phyloP scores from a whole-genome alignment of 257 asterid genomes.

The Penstemon newberryi region DNA sequence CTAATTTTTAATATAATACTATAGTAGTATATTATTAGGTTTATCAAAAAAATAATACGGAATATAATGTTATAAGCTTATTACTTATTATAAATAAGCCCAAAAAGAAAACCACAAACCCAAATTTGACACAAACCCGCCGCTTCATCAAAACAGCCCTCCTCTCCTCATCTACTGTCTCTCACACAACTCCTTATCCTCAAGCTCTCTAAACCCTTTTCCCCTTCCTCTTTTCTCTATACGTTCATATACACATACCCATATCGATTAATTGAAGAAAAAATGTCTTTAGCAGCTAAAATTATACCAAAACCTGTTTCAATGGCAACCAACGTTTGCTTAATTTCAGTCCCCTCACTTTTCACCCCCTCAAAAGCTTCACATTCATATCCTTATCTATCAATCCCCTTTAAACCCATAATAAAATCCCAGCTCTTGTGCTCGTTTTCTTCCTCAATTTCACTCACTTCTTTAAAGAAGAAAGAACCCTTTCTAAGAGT shows the following conservation, averaged over 20 bases:
- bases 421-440: constrained; percentile 40
- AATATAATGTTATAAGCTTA: no score
- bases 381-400: constrained; percentile 27
- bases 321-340: constrained; percentile 56
- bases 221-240: background rate
- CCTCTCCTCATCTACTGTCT: no score
- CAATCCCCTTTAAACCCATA: constrained; percentile 46
- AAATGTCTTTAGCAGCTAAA: constrained; percentile 52
- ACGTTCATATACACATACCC: background rate
- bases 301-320: constrained; percentile 45
- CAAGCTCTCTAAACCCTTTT: constrained; percentile 7
- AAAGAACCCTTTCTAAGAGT: constrained; percentile 42
- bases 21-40: no score
- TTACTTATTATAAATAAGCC: no score
- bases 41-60: no score
- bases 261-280: background rate
- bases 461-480: constrained; percentile 36
- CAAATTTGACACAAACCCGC: no score
- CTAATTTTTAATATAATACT: no score
- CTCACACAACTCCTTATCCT: constrained; percentile 14
- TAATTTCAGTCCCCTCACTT: constrained; percentile 51
- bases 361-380: constrained; percentile 47
- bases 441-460: constrained; percentile 40
- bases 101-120: no score
- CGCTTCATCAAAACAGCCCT: no score